Percentiles rank a stretch among this genome's conserved stretches.
Evolutionary conservation across 169 alveolate genomes (phyloP).

Genomic region (Cryptosporidium meleagridis): DNA sequence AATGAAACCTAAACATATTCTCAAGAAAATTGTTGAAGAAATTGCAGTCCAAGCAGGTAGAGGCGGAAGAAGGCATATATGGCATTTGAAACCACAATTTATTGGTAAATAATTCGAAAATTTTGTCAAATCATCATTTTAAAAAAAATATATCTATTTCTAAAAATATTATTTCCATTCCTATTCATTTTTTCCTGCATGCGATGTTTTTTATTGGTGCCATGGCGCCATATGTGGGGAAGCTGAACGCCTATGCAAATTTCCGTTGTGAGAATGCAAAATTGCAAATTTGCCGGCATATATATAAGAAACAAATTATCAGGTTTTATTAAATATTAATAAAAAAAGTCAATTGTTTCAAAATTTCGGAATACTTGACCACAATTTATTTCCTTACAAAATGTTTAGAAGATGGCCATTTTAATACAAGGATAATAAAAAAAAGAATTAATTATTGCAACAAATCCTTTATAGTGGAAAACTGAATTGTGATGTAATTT

Average conservation of each 20-base stretch:
- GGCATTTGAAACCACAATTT: conserved; percentile 55
- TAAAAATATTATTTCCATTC: background rate
- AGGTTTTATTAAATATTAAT: background rate
- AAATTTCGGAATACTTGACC: background rate
- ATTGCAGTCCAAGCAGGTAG: conserved; percentile 69
- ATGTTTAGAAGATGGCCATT: background rate
- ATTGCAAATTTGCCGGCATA: background rate
- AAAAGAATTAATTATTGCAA: background rate
- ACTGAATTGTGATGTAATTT: background rate
- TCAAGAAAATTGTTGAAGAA: conserved; percentile 64
- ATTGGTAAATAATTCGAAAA: conserved; percentile 15
- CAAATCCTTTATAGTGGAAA: background rate
- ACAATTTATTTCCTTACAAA: background rate
- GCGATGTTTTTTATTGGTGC: background rate
- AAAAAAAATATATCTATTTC: background rate
- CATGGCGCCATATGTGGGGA: background rate
- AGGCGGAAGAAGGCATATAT: conserved; percentile 71
- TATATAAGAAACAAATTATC: background rate
- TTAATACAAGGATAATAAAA: background rate
- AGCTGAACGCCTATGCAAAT: conserved; percentile 1
- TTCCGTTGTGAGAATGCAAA: background rate
- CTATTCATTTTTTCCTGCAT: background rate
- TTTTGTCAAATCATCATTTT: background rate
- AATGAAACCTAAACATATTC: conserved; percentile 52
- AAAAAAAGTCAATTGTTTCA: background rate